These are phyloP conservation scores for Sicyos edulis DNA, from an alignment of 306 rosid species.

Conservation along the genomic window DNA sequence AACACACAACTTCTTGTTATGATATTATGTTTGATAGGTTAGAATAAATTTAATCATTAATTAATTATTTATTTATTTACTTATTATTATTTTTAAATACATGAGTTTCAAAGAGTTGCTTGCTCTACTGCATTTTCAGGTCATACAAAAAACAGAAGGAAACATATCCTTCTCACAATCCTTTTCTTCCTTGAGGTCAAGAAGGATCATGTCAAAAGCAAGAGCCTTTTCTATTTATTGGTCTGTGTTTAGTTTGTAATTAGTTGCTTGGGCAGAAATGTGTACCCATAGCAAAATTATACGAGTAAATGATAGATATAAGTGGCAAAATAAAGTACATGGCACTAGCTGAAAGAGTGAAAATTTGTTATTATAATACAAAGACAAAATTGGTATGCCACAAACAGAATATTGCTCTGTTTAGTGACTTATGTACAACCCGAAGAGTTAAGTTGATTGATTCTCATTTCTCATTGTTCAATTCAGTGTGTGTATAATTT, in stretches of 20 bases:
- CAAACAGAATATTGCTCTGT: conserved; percentile 18
- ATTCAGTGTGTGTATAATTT: background rate
- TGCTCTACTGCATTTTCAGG: conserved; percentile 30
- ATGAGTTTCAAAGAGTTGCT: background rate
- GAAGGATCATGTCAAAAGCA: background rate
- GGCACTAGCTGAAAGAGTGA: background rate
- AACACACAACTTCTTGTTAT: too few relatives aligned
- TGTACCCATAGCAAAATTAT: too few relatives aligned
- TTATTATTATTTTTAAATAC: background rate
- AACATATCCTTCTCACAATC: conserved; percentile 70
- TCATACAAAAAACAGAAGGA: conserved; percentile 65
- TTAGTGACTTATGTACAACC: conserved; percentile 7
- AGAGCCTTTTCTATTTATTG: background rate
- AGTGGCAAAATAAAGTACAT: background rate
- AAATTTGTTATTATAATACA: conserved; percentile 12
- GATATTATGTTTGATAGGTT: too few relatives aligned
- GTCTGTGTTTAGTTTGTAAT: background rate
- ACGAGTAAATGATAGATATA: background rate
- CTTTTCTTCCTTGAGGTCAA: conserved; percentile 30
- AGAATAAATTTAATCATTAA: too few relatives aligned
- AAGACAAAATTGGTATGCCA: conserved; percentile 21
- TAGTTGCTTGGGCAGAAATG: background rate
- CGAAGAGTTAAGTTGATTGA: background rate
- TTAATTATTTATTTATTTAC: too few relatives aligned
- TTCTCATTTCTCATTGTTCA: background rate